A percentile compares a stretch with the other conserved stretches of the same genome.
Evolutionary conservation across 306 rosid genomes (phyloP).

Genomic region (Corylus heterophylla): DNA sequence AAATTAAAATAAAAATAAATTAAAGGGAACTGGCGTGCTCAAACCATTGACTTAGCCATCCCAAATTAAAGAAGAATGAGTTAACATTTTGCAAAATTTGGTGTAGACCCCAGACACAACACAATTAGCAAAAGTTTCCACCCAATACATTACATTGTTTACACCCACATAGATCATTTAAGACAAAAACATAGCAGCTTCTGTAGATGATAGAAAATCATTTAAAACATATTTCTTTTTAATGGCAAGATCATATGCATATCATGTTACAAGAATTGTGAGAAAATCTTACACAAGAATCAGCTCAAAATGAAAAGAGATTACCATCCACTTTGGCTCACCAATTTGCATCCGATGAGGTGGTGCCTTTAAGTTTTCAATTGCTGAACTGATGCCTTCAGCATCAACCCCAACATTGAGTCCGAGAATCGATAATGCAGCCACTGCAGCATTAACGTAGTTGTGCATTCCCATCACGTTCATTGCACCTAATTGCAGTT

Average conservation of each 20-base stretch:
- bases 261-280: not conserved
- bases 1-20: not conserved
- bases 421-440: slow-evolving; percentile 30
- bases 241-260: not conserved
- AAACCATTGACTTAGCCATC: not conserved
- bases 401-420: slow-evolving; percentile 29
- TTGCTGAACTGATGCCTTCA: slow-evolving; percentile 22
- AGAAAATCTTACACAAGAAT: not conserved
- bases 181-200: too few species aligned
- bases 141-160: not conserved
- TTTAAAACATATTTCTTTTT: too few species aligned
- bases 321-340: slow-evolving; percentile 12
- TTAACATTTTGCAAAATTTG: not conserved
- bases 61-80: not conserved
- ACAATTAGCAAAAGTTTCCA: not conserved
- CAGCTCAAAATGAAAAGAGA: not conserved
- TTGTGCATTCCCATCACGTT: slow-evolving; percentile 33
- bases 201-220: too few species aligned
- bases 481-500: slow-evolving; percentile 31
- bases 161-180: not conserved
- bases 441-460: slow-evolving; percentile 35
- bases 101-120: not conserved
- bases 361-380: slow-evolving; percentile 28
- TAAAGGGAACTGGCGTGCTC: not conserved
- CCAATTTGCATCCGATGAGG: slow-evolving; percentile 42